phyloP scores from a whole-genome alignment of 1,284 basidiomycete species.

The Xerocomus nothofagi region DNA sequence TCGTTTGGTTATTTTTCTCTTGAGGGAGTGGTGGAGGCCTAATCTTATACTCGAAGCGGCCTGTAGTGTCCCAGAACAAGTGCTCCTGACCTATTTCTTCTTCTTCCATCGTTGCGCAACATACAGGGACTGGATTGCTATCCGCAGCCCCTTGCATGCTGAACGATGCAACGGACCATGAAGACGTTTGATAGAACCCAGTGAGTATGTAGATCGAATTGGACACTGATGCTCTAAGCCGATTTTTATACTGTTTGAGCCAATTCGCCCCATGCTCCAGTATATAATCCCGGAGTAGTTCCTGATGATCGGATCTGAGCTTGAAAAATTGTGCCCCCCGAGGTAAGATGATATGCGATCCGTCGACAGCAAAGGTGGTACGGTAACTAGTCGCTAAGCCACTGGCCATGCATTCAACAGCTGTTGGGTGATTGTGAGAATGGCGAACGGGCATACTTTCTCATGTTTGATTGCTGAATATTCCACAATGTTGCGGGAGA shows the following conservation, averaged over 20 bases:
- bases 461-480: not conserved
- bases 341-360: conserved; percentile 4
- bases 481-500: not conserved
- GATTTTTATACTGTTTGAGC: not conserved
- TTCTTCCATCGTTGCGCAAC: not conserved
- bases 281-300: not conserved
- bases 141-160: not conserved
- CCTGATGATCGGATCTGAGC: not conserved
- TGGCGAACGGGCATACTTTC: not conserved
- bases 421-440: not conserved
- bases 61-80: conserved; percentile 1
- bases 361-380: not conserved
- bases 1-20: not conserved
- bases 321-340: not conserved
- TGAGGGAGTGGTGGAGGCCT: not conserved
- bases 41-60: conserved; percentile 2
- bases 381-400: not conserved
- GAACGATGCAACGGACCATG: conserved; percentile 10
- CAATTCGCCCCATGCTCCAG: not conserved
- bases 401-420: not conserved
- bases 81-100: not conserved
- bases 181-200: conserved; percentile 1
- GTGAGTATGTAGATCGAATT: conserved; percentile 8
- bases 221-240: not conserved
- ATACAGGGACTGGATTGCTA: not conserved